Percentiles rank a stretch among this genome's conserved stretches.
phyloP scores from a whole-genome alignment of 805 yeast species.

The Candida caryicola region DNA sequence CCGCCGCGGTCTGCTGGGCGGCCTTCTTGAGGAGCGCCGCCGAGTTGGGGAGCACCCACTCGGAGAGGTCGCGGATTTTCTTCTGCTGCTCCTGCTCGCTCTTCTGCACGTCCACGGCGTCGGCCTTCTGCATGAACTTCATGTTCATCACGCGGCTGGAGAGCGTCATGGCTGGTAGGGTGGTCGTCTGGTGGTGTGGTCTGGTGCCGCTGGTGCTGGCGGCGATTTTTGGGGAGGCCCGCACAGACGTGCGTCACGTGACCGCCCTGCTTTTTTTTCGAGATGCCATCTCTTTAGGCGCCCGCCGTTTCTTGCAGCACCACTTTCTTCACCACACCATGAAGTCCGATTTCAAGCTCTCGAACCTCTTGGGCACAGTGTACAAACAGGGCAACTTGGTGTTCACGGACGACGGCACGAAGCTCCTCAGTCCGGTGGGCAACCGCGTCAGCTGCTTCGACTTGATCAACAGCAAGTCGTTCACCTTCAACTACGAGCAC shows the following conservation, averaged over 20 bases:
- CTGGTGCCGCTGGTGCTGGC: too few relatives aligned
- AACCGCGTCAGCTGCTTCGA: constrained; percentile 89
- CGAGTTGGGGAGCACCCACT: constrained; percentile 47
- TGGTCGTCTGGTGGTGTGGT: too few relatives aligned
- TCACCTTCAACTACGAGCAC: constrained; percentile 90
- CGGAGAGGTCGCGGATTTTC: constrained; percentile 48
- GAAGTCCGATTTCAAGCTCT: constrained; percentile 87
- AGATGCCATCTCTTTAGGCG: too few relatives aligned
- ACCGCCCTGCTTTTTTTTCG: too few relatives aligned
- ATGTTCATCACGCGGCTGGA: constrained; percentile 78
- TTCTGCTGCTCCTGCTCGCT: constrained; percentile 32
- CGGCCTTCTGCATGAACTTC: constrained; percentile 57
- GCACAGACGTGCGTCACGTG: too few relatives aligned
- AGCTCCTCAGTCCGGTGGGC: constrained; percentile 87
- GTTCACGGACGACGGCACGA: constrained; percentile 83
- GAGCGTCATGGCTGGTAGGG: constrained; percentile 28
- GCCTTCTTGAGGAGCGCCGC: constrained; percentile 24
- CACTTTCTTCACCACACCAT: too few relatives aligned
- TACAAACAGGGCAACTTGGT: constrained; percentile 88
- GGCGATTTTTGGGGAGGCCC: too few relatives aligned
- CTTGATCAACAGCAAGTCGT: constrained; percentile 76
- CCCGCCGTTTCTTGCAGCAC: too few relatives aligned
- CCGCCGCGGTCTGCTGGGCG: constrained; percentile 15
- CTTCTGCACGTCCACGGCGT: constrained; percentile 32
- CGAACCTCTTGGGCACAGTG: constrained; percentile 90